phyloP scores from a whole-genome alignment of 768 basidiomycete species.

The Trametes cingulata region DNA sequence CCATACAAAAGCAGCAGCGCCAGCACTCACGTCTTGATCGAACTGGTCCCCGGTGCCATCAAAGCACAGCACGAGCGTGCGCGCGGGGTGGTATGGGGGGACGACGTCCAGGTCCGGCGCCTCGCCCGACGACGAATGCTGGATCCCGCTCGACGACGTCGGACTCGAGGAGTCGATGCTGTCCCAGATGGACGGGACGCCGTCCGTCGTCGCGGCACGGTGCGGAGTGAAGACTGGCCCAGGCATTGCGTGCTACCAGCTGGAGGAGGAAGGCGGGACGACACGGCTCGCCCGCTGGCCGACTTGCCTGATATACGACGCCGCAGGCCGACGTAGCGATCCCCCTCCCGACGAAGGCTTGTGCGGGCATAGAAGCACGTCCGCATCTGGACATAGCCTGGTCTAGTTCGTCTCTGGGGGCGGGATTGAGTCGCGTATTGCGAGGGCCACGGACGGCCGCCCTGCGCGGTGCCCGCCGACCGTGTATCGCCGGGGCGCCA shows the following conservation, averaged over 20 bases:
- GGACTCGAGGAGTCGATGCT: not conserved
- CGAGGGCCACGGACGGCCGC: no score
- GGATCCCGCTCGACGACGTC: not conserved
- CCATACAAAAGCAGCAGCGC: not conserved
- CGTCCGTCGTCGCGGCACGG: constrained; percentile 9
- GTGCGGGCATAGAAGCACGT: no score
- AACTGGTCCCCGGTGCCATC: constrained; percentile 69
- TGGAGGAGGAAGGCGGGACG: no score
- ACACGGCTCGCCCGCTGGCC: no score
- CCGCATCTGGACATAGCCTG: no score
- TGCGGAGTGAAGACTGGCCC: not conserved
- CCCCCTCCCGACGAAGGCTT: no score
- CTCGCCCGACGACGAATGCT: constrained; percentile 6
- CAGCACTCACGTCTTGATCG: constrained; percentile 53
- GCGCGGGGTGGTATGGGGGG: constrained; percentile 27
- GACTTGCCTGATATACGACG: no score
- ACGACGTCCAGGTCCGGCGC: constrained; percentile 20
- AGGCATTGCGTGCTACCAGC: not conserved
- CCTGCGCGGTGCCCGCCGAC: no score
- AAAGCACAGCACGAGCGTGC: constrained; percentile 73
- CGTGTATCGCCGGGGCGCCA: no score
- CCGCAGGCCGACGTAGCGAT: no score
- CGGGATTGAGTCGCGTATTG: no score
- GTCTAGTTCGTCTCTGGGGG: no score
- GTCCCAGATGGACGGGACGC: not conserved